Evolutionary conservation across 2,329 filamentous ascomycete species (phyloP).

Genomic region (Ophiostoma himal-ulmi): DNA sequence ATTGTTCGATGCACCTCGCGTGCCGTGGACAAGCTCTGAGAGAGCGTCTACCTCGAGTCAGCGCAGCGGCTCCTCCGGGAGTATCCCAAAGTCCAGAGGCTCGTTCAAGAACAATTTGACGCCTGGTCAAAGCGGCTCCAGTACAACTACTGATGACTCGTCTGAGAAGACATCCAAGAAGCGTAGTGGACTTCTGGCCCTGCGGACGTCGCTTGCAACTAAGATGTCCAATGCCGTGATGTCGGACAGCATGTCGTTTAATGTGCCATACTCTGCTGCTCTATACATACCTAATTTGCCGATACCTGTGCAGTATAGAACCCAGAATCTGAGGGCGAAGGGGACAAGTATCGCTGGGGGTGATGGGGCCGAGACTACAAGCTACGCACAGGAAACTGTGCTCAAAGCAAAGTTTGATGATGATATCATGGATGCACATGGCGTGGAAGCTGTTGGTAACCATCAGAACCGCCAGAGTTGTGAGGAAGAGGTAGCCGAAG

Average conservation of each 20-base stretch:
- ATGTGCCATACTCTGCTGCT: neutral
- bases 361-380: neutral
- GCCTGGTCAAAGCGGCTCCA: neutral
- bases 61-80: neutral
- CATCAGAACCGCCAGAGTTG: neutral
- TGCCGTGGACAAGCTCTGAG: neutral
- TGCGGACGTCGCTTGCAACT: neutral
- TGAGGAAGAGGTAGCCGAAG: neutral
- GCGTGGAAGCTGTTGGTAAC: neutral
- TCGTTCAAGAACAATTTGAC: neutral
- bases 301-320: neutral
- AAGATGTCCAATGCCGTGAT: neutral
- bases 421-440: neutral
- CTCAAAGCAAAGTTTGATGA: neutral
- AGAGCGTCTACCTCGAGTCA: neutral
- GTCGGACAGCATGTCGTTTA: neutral
- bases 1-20: neutral
- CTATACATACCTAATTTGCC: neutral
- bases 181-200: neutral
- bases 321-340: neutral
- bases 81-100: neutral
- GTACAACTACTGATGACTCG: neutral
- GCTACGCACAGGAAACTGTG: neutral
- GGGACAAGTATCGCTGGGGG: neutral
- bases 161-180: neutral